Percentiles rank a stretch among this genome's conserved stretches.
phyloP scores from a whole-genome alignment of 2,329 filamentous ascomycete species.

The Herpotrichia juniperi region DNA sequence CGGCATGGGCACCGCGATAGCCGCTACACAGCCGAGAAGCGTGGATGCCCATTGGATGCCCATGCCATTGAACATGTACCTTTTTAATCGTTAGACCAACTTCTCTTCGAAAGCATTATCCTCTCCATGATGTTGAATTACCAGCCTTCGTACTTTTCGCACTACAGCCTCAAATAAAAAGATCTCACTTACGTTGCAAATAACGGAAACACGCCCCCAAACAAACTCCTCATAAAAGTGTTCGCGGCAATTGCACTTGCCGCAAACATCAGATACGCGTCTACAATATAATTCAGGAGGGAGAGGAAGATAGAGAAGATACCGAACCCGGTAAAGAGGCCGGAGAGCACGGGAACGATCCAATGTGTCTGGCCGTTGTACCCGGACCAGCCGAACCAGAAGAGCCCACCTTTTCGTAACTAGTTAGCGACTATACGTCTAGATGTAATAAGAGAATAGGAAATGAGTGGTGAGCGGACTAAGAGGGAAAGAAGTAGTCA shows the following conservation, averaged over 20 bases:
- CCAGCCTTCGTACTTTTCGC: no score
- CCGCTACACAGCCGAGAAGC: constrained; percentile 52
- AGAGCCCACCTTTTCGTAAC: constrained; percentile 29
- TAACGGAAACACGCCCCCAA: constrained; percentile 59
- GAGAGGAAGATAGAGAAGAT: constrained; percentile 64
- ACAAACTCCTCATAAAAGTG: constrained; percentile 59
- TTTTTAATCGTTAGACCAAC: not conserved
- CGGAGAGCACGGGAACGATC: constrained; percentile 50
- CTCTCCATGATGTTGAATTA: no score
- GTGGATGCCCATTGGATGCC: constrained; percentile 54
- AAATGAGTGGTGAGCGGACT: not conserved
- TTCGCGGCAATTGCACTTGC: constrained; percentile 62
- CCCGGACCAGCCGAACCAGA: constrained; percentile 50
- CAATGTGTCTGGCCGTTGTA: constrained; percentile 51
- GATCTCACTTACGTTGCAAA: constrained; percentile 64
- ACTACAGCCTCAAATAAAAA: no score
- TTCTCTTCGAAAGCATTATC: no score
- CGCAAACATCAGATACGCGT: constrained; percentile 63
- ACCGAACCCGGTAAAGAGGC: constrained; percentile 63
- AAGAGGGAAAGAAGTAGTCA: constrained; percentile 4
- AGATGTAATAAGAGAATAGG: not conserved
- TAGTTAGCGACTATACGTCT: not conserved
- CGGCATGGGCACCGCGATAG: constrained; percentile 51
- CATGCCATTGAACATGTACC: constrained; percentile 8
- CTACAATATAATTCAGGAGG: constrained; percentile 64